Base-by-base conservation (phyloP, 1,284 basidiomycete genomes). In the Anthracocystis panici-leucophaei region DNA sequence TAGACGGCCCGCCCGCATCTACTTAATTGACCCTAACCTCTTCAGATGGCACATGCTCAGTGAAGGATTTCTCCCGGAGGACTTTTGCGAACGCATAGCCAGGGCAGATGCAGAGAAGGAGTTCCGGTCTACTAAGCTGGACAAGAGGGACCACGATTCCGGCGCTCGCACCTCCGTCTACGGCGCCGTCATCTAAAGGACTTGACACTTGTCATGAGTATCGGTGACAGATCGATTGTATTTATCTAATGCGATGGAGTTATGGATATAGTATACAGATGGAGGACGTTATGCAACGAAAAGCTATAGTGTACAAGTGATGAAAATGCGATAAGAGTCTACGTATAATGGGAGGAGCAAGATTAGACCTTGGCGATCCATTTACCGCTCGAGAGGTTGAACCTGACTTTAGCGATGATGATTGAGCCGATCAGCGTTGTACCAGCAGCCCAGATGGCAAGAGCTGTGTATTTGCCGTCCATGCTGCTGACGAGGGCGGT, bases 401-500 rank as follows among this genome's bases (percentile, higher is more conserved):
- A 76, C 1, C 74, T 21, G 11, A 71, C 60, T 27, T 41, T 46
- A 11, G 64, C 33, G 53, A 76, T 66, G 40, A 76, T 52, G 35
- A 48, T 27, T 4, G 65, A 48, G 8, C 74, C 74, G 18, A 76
- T 16, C 16, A 76, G 41, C 11, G 65, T 72, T 3, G 68, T 65
- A 3, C 55, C 65, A 0, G 60, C 74, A 0, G 74, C 66, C 74
- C 74, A 76, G n/a, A 76, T 25, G 25, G 68, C 65, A 7, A 76
- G 53, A 3, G 69, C 63, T 3, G 65, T 65, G 35, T 76, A 76
- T 23, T 21, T 46, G 11, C 65, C 69, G 20, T 64, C 54, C 57
- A 67, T 66, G 38, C 45, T 60, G 52, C 48, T 57, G 23, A 72
- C 57, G 29, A 76, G 45, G 12, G 61, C 41, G 1, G 74, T 65